Base-by-base conservation (phyloP, 228 moss, liverwort and hornwort genomes). In the Sphagnum magellanicum region DNA sequence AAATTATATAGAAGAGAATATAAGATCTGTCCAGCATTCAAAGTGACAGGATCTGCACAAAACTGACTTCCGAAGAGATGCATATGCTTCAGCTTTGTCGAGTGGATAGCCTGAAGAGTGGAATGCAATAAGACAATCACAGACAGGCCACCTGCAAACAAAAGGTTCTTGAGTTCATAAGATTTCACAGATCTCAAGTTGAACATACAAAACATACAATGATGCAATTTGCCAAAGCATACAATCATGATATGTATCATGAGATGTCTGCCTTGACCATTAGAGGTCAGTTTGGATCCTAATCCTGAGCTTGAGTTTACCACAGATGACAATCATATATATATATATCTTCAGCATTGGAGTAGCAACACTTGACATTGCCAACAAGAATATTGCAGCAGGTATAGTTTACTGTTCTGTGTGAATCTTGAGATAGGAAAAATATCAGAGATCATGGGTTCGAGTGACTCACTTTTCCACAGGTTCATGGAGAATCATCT, bases 401-500 rank as follows among this genome's bases (percentile, higher is more conserved):
- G 32, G 32, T 32, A 32, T 32, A 32, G 32, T 32, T 32, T 32
- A 1, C 32, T 32, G 3, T 32, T 32, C 32, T 32, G 32, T 32
- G 32, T 32, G 32, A 32, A 32, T 32, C 32, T 32, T 32, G 32
- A 32, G 32, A 32, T 32, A 32, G 32, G 32, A 32, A 32, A 32
- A 32, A 32, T 32, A 32, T 32, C 32, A 32, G 32, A 32, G 32
- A 3, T 32, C 32, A 32, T 32, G 32, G 32, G 32, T 32, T 32
- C 32, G 3, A 32, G 32, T 32, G 6, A 72, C 75, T 79, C 78
- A 98, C 98, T 83, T 74, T 73, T 89, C 88, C 66, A 90, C 83
- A 64, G 94, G 89, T 63, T 86, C 86, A 47, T 94, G 81, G 59
- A 92, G 82, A 51, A 98, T 98, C 51, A 98, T 88, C 73, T 62